Evolutionary conservation across 768 basidiomycete genomes (phyloP).

Genomic region (Amylocystis lapponica): DNA sequence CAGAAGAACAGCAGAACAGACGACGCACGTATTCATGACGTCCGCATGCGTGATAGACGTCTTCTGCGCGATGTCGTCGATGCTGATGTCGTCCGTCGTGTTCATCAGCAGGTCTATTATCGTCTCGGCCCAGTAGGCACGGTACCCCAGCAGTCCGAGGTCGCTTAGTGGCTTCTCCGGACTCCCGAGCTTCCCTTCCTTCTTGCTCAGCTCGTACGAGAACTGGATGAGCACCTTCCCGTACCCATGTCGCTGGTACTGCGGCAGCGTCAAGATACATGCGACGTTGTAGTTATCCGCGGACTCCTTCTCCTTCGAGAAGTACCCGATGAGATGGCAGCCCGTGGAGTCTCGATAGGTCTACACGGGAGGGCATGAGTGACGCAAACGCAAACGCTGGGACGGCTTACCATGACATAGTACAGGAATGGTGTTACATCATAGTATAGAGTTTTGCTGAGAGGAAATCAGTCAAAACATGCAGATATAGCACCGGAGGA

Average conservation of each 20-base stretch:
- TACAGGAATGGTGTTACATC: constrained; percentile 99
- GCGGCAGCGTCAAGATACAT: constrained; percentile 97
- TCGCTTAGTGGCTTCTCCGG: constrained; percentile 98
- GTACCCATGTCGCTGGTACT: constrained; percentile 95
- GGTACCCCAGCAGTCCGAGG: constrained; percentile 86
- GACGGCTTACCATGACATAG: constrained; percentile 85
- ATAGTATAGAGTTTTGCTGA: constrained; percentile 96
- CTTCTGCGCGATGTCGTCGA: constrained; percentile 96
- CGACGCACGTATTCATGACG: constrained; percentile 94
- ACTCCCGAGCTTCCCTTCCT: constrained; percentile 91
- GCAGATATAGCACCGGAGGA: constrained; percentile 16
- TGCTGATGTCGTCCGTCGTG: constrained; percentile 68
- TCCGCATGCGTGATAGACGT: constrained; percentile 94
- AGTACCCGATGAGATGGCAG: constrained; percentile 95
- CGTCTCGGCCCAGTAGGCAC: constrained; percentile 96
- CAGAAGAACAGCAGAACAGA: neutral
- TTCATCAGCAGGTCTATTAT: constrained; percentile 86
- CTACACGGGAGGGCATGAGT: constrained; percentile 31
- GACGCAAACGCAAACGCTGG: neutral
- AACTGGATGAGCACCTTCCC: constrained; percentile 97
- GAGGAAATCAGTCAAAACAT: constrained; percentile 4
- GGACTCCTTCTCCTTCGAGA: constrained; percentile 98
- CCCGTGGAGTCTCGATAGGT: constrained; percentile 82
- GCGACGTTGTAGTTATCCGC: constrained; percentile 98
- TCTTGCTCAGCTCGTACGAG: constrained; percentile 95